These are phyloP conservation scores for Cercospora beticola DNA, from an alignment of 2,329 filamentous ascomycete species.

Conservation along the genomic window DNA sequence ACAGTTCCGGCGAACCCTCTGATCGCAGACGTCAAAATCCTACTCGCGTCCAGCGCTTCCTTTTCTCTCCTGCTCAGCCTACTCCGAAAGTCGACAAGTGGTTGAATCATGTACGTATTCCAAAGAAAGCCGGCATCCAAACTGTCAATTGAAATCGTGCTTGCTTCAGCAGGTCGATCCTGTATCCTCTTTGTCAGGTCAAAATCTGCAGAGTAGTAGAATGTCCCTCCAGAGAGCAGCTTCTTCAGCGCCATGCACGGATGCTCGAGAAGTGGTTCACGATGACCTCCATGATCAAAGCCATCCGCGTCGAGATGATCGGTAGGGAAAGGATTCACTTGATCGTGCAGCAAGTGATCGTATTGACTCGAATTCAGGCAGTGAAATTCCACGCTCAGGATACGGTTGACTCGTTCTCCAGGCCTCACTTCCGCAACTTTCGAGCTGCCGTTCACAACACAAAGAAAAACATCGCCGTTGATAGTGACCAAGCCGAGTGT, in stretches of 20 bases:
- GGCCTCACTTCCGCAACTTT: constrained; percentile 80
- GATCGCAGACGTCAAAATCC: constrained; percentile 89
- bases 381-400: constrained; percentile 83
- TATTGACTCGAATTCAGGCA: constrained; percentile 85
- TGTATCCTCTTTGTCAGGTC: constrained; percentile 92
- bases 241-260: constrained; percentile 90
- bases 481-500: constrained; percentile 86
- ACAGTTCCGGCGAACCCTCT: constrained; percentile 88
- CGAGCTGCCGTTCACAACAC: constrained; percentile 77
- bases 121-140: constrained; percentile 91
- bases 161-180: constrained; percentile 60
- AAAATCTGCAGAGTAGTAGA: constrained; percentile 99
- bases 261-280: constrained; percentile 74
- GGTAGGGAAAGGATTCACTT: constrained; percentile 56
- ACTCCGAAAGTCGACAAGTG: constrained; percentile 84
- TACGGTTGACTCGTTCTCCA: constrained; percentile 85
- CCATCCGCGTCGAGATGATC: constrained; percentile 57
- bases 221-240: constrained; percentile 86
- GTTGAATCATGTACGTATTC: constrained; percentile 98
- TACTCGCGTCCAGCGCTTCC: constrained; percentile 76
- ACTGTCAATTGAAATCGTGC: constrained; percentile 85
- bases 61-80: constrained; percentile 74
- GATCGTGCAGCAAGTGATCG: constrained; percentile 68
- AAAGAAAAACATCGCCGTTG: constrained; percentile 82
- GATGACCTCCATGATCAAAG: constrained; percentile 55